These are phyloP conservation scores for Pseudodiploospora longispora DNA, from an alignment of 2,329 filamentous ascomycete species.

Conservation along the genomic window DNA sequence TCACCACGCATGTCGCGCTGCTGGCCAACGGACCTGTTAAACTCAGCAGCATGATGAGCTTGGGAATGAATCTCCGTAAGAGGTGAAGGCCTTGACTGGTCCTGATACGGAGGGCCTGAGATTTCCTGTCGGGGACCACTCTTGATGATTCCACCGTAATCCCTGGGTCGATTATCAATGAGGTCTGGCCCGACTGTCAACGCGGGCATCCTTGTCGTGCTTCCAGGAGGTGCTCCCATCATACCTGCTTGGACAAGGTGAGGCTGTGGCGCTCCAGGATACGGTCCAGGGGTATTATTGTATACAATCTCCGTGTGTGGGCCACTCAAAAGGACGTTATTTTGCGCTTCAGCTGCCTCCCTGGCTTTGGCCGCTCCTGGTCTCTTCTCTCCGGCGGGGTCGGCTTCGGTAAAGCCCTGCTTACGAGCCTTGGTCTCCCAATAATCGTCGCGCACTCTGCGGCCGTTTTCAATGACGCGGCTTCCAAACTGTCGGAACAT, in stretches of 20 bases:
- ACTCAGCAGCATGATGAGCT: constrained; percentile 81
- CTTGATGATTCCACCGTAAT: constrained; percentile 70
- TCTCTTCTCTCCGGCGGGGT: constrained; percentile 90
- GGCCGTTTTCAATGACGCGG: constrained; percentile 80
- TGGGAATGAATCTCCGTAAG: constrained; percentile 76
- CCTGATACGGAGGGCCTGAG: constrained; percentile 78
- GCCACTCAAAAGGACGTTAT: constrained; percentile 52
- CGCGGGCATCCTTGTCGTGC: constrained; percentile 68
- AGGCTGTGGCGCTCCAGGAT: constrained; percentile 58
- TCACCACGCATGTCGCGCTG: constrained; percentile 72
- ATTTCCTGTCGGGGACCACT: constrained; percentile 85
- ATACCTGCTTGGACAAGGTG: constrained; percentile 66
- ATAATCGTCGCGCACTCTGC: constrained; percentile 92
- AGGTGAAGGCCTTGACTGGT: constrained; percentile 69
- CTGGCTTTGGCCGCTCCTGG: constrained; percentile 85
- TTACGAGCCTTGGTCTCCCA: constrained; percentile 97
- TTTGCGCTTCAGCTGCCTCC: constrained; percentile 65
- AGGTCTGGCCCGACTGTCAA: constrained; percentile 75
- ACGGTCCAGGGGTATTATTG: constrained; percentile 60
- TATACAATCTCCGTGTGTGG: constrained; percentile 85
- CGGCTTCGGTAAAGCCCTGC: constrained; percentile 96
- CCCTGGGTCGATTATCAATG: constrained; percentile 66
- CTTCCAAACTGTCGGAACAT: constrained; percentile 99
- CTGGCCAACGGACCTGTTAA: constrained; percentile 75
- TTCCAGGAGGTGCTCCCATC: constrained; percentile 54